Evolutionary conservation across 495 filamentous ascomycete species (phyloP), one percentile per base, ranked within the genome.

Genomic region (Penicillium egyptiacum): DNA sequence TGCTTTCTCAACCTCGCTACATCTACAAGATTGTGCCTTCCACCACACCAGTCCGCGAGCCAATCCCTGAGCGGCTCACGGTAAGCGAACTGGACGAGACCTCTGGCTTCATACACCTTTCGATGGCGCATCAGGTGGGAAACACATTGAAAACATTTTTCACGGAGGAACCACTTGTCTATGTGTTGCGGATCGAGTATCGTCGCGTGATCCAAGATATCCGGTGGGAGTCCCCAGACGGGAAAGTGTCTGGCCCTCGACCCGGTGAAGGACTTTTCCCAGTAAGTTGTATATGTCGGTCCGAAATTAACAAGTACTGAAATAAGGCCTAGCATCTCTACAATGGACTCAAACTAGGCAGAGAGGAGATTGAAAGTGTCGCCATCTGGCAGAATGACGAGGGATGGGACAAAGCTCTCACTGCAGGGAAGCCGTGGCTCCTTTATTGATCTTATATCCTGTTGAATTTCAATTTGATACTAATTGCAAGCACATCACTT

Each of bases 131-230:
- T 14, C 76, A 79, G 45, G 68, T 79, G 4, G 68, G 72, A 35
- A 74, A 72, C 35, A 79, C 76, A 0, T 48, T 79, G 42, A 76
- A 96, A 72, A 63, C 87, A 72, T 59, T 93, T 84, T 56, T 91
- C 88, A 60, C 91, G 64, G 57, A 91, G 82, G 58, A 97, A 74
- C 65, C 84, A 70, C 65, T 91, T 80, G 47, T 92, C 81, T 66
- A 96, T 79, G 70, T 93, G 70, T 70, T 96, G 80, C 59, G 91
- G 81, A 70, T 93, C 78, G 42, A 80, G 57, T 92, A 96, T 88
- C 6, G 85, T 83, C 57, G 82, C 70, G 57, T 79, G 9, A 59
- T 60, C 14, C 54, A 62, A 20, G 48, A 75, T 56, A 68, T 78
- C 40, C 66, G 66, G 2, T 79, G 75, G 71, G 76, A 79, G 49